Percentiles rank a stretch among this genome's conserved stretches.
These are phyloP conservation scores for Fagus sylvatica DNA, from an alignment of 306 rosid genomes.

Conservation along the genomic window DNA sequence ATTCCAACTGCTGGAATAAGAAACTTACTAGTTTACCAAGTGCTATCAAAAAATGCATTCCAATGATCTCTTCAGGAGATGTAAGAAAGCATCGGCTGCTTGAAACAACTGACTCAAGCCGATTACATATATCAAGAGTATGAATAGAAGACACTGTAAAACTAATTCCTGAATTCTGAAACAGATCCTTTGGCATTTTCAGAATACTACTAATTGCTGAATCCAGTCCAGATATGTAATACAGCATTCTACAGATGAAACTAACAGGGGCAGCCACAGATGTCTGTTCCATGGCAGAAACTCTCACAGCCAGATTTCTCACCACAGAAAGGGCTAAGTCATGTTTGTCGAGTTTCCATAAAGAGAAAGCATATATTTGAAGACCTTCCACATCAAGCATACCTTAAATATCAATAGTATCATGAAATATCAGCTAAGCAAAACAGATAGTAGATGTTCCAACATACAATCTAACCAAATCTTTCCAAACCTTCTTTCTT, in stretches of 20 bases:
- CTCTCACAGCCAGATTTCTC: constrained; percentile 50
- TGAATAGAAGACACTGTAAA: constrained; percentile 77
- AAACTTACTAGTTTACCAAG: constrained; percentile 80
- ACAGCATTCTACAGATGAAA: constrained; percentile 71
- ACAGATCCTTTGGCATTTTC: constrained; percentile 75
- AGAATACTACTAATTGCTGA: constrained; percentile 51
- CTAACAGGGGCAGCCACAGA: constrained; percentile 52
- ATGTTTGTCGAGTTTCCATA: constrained; percentile 77
- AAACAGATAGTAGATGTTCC: neutral
- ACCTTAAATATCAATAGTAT: constrained; percentile 52
- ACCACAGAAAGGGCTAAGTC: constrained; percentile 63
- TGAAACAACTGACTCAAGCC: constrained; percentile 59
- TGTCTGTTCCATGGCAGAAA: constrained; percentile 58
- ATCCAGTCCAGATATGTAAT: constrained; percentile 68
- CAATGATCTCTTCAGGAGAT: constrained; percentile 64
- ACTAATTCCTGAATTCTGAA: constrained; percentile 69
- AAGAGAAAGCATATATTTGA: constrained; percentile 76
- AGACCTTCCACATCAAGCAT: constrained; percentile 65
- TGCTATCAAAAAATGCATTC: constrained; percentile 75
- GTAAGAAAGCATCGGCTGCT: constrained; percentile 52
- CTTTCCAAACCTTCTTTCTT: constrained; percentile 61
- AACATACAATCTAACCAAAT: constrained; percentile 14
- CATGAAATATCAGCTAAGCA: constrained; percentile 21
- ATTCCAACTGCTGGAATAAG: constrained; percentile 4
- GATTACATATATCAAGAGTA: constrained; percentile 64